Evolutionary conservation across 495 filamentous ascomycete species (phyloP).

Genomic region (Bombardia bombarda): DNA sequence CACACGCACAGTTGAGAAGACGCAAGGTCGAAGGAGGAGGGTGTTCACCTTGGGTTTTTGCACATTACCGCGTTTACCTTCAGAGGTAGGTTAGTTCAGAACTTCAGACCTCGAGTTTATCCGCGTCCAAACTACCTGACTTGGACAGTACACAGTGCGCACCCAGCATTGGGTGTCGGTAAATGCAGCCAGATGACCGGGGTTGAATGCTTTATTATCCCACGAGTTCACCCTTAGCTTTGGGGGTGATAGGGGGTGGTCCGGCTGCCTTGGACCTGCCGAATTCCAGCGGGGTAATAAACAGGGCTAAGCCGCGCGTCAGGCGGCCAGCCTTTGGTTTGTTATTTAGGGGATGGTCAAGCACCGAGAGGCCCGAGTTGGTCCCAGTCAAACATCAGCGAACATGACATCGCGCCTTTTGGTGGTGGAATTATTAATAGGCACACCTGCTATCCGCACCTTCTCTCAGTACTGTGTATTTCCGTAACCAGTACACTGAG

Average conservation of each 20-base stretch:
- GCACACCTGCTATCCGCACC: background rate
- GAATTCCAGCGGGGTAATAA: background rate
- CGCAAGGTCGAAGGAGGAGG: constrained; percentile 6
- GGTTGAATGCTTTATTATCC: too few species aligned
- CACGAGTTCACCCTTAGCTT: too few species aligned
- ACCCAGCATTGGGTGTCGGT: too few species aligned
- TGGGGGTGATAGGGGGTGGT: too few species aligned
- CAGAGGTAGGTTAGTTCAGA: constrained; percentile 2
- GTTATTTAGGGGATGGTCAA: background rate
- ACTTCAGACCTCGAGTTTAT: background rate
- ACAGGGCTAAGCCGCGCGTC: background rate
- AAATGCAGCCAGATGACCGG: too few species aligned
- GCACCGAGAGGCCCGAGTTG: too few species aligned
- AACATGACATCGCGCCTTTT: too few species aligned
- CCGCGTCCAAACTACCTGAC: background rate
- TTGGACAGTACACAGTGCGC: background rate
- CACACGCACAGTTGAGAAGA: constrained; percentile 8
- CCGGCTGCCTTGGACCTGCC: too few species aligned
- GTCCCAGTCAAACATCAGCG: too few species aligned
- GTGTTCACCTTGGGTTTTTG: constrained; percentile 4
- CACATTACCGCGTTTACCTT: constrained; percentile 10
- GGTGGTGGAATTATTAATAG: too few species aligned
- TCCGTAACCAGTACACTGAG: background rate
- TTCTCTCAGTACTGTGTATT: background rate
- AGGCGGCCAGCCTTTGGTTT: background rate